Evolutionary conservation across 129 eudicot genomes (phyloP).

Genomic region (Lactuca sativa): DNA sequence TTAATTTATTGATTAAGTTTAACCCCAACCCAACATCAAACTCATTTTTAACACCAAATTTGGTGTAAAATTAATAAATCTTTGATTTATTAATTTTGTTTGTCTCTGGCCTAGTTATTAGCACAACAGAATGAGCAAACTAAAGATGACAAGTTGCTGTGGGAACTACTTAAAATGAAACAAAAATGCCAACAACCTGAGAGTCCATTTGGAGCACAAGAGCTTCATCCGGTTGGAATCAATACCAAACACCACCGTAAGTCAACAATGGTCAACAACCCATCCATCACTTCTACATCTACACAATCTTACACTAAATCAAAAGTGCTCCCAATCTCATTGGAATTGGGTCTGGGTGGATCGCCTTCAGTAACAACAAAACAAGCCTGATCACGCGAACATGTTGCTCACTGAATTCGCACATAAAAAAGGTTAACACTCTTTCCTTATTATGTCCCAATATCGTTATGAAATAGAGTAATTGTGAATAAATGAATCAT

Average conservation of each 20-base stretch:
- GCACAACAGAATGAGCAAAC: constrained; percentile 42
- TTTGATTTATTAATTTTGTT: not conserved
- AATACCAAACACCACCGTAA: constrained; percentile 32
- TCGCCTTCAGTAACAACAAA: constrained; percentile 57
- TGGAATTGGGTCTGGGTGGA: constrained; percentile 34
- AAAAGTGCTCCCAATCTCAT: constrained; percentile 27
- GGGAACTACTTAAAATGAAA: constrained; percentile 63
- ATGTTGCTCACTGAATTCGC: constrained; percentile 27
- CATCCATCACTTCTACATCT: constrained; percentile 30
- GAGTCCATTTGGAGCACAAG: constrained; percentile 55
- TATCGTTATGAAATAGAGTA: not conserved
- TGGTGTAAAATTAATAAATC: not conserved
- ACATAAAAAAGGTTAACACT: constrained; percentile 10
- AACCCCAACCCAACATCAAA: constrained; percentile 1
- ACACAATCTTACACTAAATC: constrained; percentile 23
- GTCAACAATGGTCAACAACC: constrained; percentile 27
- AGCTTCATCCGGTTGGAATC: constrained; percentile 40
- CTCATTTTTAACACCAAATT: not conserved
- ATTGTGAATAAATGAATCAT: constrained; percentile 11
- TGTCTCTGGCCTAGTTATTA: constrained; percentile 30
- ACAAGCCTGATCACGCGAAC: constrained; percentile 27
- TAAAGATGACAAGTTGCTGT: constrained; percentile 56
- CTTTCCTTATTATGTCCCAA: constrained; percentile 16
- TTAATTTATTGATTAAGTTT: not conserved
- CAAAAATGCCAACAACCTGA: constrained; percentile 41